phyloP scores from a whole-genome alignment of 2,329 filamentous ascomycete species.

The Onygena corvina region DNA sequence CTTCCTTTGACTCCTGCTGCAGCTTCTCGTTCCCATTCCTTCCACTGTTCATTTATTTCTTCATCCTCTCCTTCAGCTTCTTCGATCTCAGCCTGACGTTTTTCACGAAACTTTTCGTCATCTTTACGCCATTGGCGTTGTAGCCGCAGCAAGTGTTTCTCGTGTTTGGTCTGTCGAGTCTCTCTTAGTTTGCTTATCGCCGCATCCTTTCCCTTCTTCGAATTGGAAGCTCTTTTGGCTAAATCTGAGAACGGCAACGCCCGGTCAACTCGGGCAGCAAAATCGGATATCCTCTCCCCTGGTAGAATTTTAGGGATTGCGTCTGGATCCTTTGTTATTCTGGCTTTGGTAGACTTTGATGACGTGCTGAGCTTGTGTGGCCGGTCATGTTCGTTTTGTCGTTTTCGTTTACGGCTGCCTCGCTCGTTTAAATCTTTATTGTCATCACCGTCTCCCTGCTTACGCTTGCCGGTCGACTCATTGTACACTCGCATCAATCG shows the following conservation, averaged over 20 bases:
- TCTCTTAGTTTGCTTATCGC: conserved; percentile 31
- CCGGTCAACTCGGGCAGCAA: conserved; percentile 69
- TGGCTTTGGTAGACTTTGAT: conserved; percentile 12
- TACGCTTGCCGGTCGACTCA: conserved; percentile 2
- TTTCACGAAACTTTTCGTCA: conserved; percentile 48
- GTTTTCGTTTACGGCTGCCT: conserved; percentile 41
- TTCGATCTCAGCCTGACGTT: conserved; percentile 65
- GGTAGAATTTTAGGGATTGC: conserved; percentile 58
- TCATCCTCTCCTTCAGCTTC: conserved; percentile 50
- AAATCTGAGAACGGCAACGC: conserved; percentile 66
- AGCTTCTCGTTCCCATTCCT: conserved; percentile 47
- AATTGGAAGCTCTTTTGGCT: conserved; percentile 35
- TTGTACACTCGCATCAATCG: conserved; percentile 55
- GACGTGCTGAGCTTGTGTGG: conserved; percentile 7
- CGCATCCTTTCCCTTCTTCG: conserved; percentile 31
- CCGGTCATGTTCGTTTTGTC: conserved; percentile 18
- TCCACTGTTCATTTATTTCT: conserved; percentile 53
- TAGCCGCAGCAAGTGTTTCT: conserved; percentile 58
- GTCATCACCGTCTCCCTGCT: background rate
- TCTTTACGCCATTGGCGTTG: conserved; percentile 48
- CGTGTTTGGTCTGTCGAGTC: conserved; percentile 64
- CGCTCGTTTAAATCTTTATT: conserved; percentile 21
- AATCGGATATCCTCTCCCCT: conserved; percentile 72
- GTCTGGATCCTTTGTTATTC: conserved; percentile 13
- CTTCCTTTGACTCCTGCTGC: conserved; percentile 41